Base-by-base conservation (phyloP, 768 basidiomycete species). In the Tricholoma furcatifolium region DNA sequence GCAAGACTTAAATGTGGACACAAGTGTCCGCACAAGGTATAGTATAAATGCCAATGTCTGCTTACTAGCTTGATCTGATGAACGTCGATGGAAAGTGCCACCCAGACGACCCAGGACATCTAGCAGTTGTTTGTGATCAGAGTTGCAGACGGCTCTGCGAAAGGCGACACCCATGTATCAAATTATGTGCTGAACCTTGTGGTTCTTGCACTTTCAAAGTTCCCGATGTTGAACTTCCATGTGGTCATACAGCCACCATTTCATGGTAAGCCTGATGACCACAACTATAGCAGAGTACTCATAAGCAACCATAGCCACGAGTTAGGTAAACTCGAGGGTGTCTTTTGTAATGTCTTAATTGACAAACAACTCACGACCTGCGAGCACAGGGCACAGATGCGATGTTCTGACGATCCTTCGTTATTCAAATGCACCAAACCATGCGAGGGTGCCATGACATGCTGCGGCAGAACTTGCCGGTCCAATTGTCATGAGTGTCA, bases 1-100 rank as follows among this genome's bases (percentile, higher is more conserved):
- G 68, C 69, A 9, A 69, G 73, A 15, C 66, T 88, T 23, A 64
- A 68, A 18, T 88, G 87, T 57, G 87, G 87, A 2, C 87, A 88
- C 60, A 65, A 74, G 3, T 88, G 87, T 60, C 81, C 82, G 0
- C 84, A 74, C 54, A 81, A 81, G 66, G 84, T 84, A 63, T 35
- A 65, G 18, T 8, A 17, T 6, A 34, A 21, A 8, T 27, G 30
- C n/a, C n/a, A n/a, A n/a, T n/a, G 11, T 14, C 24, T n/a, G 0
- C 24, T 24, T 20, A 21, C 15, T 20, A n/a, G 17, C 43, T 34
- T 36, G 12, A 41, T 44, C 42, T 17, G 15, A 11, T 8, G 23
- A 15, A 21, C 43, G 21, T 34, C 30, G 12, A 47, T 11, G 1
- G 35, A 34, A 53, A 87, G 80, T 87, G 85, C 51, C 84, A 87